These are phyloP conservation scores for Cucurbita argyrosperma DNA, from an alignment of 306 rosid species.

Conservation along the genomic window DNA sequence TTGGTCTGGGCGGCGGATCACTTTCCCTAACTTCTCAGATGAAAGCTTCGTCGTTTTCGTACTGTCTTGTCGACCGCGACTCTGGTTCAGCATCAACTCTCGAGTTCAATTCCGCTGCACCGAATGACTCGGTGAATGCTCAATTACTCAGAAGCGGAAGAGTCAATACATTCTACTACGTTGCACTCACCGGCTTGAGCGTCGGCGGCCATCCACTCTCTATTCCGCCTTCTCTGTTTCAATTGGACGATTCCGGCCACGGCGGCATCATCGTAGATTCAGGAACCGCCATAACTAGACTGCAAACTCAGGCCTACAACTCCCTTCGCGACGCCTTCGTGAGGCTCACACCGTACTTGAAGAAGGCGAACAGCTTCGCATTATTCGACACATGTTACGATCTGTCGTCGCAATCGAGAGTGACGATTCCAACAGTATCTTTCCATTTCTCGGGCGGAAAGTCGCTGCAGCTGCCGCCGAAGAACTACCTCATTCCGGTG, in stretches of 20 bases:
- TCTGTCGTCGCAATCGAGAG: constrained; percentile 28
- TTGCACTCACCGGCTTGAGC: constrained; percentile 44
- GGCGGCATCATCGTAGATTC: constrained; percentile 85
- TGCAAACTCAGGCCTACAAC: constrained; percentile 43
- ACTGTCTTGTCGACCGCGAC: constrained; percentile 81
- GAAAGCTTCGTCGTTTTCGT: constrained; percentile 64
- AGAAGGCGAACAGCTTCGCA: constrained; percentile 18
- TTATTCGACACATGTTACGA: constrained; percentile 86
- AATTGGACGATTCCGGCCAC: constrained; percentile 24
- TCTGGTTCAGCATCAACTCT: constrained; percentile 52
- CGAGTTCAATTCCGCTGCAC: constrained; percentile 65
- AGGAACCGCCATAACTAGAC: constrained; percentile 72
- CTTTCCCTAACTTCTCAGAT: constrained; percentile 47
- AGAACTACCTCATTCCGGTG: constrained; percentile 69
- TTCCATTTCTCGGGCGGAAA: constrained; percentile 36
- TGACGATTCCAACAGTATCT: constrained; percentile 68
- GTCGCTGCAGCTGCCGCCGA: constrained; percentile 43
- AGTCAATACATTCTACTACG: constrained; percentile 44
- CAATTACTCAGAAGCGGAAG: constrained; percentile 23
- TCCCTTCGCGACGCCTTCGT: constrained; percentile 62
- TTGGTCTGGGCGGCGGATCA: constrained; percentile 83
- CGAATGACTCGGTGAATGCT: constrained; percentile 44
- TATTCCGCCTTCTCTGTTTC: constrained; percentile 35
- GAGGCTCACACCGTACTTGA: constrained; percentile 27
- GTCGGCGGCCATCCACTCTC: constrained; percentile 44